A percentile compares a stretch with the other conserved stretches of the same genome.
Conservation (phyloP, 106 monocot genomes). For the Alisma plantagoaquatica region DNA sequence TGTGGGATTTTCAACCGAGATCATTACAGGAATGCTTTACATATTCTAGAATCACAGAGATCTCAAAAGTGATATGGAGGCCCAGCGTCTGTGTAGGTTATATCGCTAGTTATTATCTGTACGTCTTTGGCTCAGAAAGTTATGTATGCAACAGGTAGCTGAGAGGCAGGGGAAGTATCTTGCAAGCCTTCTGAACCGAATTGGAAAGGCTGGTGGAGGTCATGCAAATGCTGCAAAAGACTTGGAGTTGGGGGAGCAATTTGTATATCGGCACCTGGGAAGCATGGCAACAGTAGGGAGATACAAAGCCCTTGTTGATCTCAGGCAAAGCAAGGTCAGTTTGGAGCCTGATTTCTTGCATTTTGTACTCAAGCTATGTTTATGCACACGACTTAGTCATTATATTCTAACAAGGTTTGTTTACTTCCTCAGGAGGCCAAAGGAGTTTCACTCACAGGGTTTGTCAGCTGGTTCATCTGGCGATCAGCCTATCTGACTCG, state of each 20-base stretch:
- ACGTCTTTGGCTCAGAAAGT: not conserved
- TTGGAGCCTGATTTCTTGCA: too few relatives aligned
- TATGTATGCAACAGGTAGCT: constrained; percentile 52
- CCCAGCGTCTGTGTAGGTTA: not conserved
- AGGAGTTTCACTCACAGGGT: constrained; percentile 77
- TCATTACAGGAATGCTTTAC: not conserved
- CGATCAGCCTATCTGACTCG: constrained; percentile 83
- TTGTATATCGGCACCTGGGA: constrained; percentile 88
- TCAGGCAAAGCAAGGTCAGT: constrained; percentile 84
- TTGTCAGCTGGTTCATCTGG: constrained; percentile 94
- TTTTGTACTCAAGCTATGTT: not conserved
- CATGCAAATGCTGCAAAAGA: constrained; percentile 35
- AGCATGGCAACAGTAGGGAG: constrained; percentile 98
- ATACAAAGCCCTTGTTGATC: constrained; percentile 95
- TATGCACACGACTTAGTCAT: not conserved
- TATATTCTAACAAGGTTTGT: not conserved
- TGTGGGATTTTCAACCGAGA: not conserved
- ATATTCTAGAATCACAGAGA: not conserved
- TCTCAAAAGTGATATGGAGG: too few relatives aligned
- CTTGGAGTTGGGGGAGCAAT: constrained; percentile 44
- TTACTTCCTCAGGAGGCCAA: constrained; percentile 44
- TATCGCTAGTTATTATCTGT: not conserved
- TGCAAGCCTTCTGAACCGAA: constrained; percentile 48
- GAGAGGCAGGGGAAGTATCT: constrained; percentile 94
- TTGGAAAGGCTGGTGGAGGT: constrained; percentile 59